phyloP scores from a whole-genome alignment of 768 basidiomycete species.

The Lactifluus pinguis region DNA sequence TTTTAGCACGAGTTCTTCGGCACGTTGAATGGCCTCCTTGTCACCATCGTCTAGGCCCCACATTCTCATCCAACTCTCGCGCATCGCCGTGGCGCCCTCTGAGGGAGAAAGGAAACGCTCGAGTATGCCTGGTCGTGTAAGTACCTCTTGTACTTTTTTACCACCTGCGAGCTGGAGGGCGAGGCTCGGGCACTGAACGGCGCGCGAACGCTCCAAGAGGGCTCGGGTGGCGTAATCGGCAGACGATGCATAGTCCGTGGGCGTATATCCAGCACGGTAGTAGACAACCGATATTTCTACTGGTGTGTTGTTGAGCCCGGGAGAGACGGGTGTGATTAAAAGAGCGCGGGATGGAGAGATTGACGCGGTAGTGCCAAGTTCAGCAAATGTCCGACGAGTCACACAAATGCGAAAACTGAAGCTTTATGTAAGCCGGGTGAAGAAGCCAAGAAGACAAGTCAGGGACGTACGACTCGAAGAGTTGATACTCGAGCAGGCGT shows the following conservation, averaged over 20 bases:
- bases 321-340: constrained; percentile 26
- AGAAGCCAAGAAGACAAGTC: not conserved
- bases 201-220: constrained; percentile 67
- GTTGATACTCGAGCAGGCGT: constrained; percentile 76
- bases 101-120: constrained; percentile 59
- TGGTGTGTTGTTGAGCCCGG: constrained; percentile 26
- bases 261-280: constrained; percentile 84
- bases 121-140: constrained; percentile 63
- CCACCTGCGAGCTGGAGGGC: constrained; percentile 90
- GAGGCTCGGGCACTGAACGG: constrained; percentile 90
- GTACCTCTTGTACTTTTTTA: constrained; percentile 91
- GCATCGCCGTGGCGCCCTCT: constrained; percentile 42
- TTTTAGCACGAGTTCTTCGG: constrained; percentile 72
- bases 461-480: constrained; percentile 58
- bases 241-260: constrained; percentile 50
- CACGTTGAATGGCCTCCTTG: constrained; percentile 40
- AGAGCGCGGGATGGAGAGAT: constrained; percentile 35
- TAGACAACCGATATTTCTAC: constrained; percentile 83
- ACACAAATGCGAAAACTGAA: constrained; percentile 65
- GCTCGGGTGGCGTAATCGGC: constrained; percentile 58
- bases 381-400: constrained; percentile 65
- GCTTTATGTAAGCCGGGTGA: not conserved
- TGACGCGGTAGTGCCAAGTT: constrained; percentile 50
- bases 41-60: constrained; percentile 63
- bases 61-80: constrained; percentile 82